These are phyloP conservation scores for Mallotus repandus DNA, from an alignment of 441 rosid genomes.

Conservation along the genomic window DNA sequence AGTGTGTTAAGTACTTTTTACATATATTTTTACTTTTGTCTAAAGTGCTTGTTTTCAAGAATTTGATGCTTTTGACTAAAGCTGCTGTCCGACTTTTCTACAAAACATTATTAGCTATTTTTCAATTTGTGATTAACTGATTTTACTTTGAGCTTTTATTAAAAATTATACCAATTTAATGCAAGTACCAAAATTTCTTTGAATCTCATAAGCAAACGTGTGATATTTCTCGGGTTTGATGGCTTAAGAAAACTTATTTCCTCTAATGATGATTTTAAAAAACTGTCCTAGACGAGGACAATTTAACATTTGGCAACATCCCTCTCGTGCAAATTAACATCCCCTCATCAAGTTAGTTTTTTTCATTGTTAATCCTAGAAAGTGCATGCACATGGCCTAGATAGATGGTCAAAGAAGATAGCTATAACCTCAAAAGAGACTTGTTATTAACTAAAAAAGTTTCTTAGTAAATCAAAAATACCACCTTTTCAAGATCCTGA, in stretches of 20 bases:
- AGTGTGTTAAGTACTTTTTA: too few relatives aligned
- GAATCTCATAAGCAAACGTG: background rate
- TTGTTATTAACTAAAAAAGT: background rate
- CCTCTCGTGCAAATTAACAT: too few relatives aligned
- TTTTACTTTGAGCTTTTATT: too few relatives aligned
- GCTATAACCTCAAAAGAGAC: slow-evolving; percentile 19
- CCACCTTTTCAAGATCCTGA: too few relatives aligned
- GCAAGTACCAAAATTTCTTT: background rate
- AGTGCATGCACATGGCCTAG: slow-evolving; percentile 34
- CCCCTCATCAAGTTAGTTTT: background rate
- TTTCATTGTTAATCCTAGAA: slow-evolving; percentile 2
- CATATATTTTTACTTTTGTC: too few relatives aligned
- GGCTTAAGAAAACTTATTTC: background rate
- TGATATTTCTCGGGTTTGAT: background rate
- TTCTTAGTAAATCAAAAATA: background rate
- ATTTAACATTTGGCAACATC: background rate
- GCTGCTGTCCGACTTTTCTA: background rate
- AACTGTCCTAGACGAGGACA: background rate
- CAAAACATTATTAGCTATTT: too few relatives aligned
- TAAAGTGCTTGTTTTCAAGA: too few relatives aligned
- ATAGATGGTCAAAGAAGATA: slow-evolving; percentile 23
- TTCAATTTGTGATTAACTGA: too few relatives aligned
- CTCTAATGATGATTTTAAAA: background rate
- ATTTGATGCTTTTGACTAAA: slow-evolving; percentile 11
- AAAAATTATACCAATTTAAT: background rate